A percentile compares a stretch with the other conserved stretches of the same genome.
These are phyloP conservation scores for Ustilago hordei DNA, from an alignment of 1,284 basidiomycete species.

Conservation along the genomic window DNA sequence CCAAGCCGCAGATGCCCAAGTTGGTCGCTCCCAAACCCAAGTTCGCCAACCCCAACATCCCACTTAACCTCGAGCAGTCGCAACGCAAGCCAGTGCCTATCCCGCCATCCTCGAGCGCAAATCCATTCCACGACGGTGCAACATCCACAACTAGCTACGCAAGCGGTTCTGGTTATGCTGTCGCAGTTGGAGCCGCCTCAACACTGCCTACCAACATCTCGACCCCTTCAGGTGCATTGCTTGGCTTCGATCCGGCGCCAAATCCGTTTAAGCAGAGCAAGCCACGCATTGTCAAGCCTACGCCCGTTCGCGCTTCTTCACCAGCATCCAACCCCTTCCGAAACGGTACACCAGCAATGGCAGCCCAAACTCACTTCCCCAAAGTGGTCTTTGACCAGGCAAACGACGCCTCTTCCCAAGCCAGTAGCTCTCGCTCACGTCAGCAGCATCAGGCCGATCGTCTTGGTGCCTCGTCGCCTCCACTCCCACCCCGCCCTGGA, in stretches of 20 bases:
- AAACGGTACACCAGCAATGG: slow-evolving; percentile 48
- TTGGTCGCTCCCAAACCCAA: slow-evolving; percentile 50
- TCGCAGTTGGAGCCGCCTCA: slow-evolving; percentile 34
- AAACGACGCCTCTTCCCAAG: slow-evolving; percentile 44
- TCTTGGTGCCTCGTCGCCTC: slow-evolving; percentile 43
- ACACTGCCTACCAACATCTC: slow-evolving; percentile 41
- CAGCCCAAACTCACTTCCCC: slow-evolving; percentile 34
- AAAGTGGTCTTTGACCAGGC: slow-evolving; percentile 44
- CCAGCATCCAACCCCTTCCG: slow-evolving; percentile 55
- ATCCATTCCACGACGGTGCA: slow-evolving; percentile 47
- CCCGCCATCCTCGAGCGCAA: slow-evolving; percentile 40
- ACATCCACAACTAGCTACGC: slow-evolving; percentile 25
- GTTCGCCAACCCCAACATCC: slow-evolving; percentile 43
- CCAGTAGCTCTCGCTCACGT: slow-evolving; percentile 44
- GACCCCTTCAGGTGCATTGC: slow-evolving; percentile 36
- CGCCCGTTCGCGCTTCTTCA: slow-evolving; percentile 60
- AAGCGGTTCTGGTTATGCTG: slow-evolving; percentile 42
- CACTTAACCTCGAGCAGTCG: slow-evolving; percentile 41
- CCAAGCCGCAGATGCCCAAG: slow-evolving; percentile 53
- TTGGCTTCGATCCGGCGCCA: slow-evolving; percentile 63
- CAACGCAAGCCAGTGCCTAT: slow-evolving; percentile 39
- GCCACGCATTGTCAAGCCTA: slow-evolving; percentile 63
- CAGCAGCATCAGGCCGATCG: slow-evolving; percentile 42
- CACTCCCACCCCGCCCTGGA: slow-evolving; percentile 50
- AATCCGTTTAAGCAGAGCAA: slow-evolving; percentile 66